phyloP scores from a whole-genome alignment of 371 early-diverging fungal genomes.

The Apophysomyces trapeziformis region DNA sequence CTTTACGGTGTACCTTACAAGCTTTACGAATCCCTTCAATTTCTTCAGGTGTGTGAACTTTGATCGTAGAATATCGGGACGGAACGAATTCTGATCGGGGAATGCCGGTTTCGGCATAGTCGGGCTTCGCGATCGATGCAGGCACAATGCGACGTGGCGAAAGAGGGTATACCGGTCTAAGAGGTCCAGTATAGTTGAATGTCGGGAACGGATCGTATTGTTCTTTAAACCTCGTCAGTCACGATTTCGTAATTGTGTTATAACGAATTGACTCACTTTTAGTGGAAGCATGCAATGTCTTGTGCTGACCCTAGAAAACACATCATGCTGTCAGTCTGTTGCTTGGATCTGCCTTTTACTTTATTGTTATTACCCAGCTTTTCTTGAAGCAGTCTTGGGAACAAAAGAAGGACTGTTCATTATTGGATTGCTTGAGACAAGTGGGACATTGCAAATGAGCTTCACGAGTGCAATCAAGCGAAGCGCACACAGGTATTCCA shows the following conservation, averaged over 20 bases:
- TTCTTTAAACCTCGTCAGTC: slow-evolving; percentile 12
- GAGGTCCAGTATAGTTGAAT: slow-evolving; percentile 78
- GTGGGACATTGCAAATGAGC: slow-evolving; percentile 89
- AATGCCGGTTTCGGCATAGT: slow-evolving; percentile 81
- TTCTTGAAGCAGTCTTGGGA: slow-evolving; percentile 89
- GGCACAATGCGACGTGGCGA: slow-evolving; percentile 79
- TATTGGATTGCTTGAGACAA: slow-evolving; percentile 78
- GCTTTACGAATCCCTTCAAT: slow-evolving; percentile 81
- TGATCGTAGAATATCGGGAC: slow-evolving; percentile 67
- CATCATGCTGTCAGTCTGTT: not conserved
- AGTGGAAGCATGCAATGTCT: slow-evolving; percentile 29
- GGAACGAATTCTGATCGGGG: slow-evolving; percentile 72
- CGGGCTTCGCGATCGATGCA: slow-evolving; percentile 75
- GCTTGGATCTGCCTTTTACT: not conserved
- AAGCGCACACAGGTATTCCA: slow-evolving; percentile 24
- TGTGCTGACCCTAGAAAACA: slow-evolving; percentile 56
- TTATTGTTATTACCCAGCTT: slow-evolving; percentile 66
- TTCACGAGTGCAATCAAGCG: slow-evolving; percentile 68
- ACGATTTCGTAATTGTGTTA: slow-evolving; percentile 13
- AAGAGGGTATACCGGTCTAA: slow-evolving; percentile 89
- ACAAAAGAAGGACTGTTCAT: slow-evolving; percentile 76
- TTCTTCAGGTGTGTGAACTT: slow-evolving; percentile 68
- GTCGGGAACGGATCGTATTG: slow-evolving; percentile 84
- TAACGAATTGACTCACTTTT: slow-evolving; percentile 24
- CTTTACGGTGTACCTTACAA: slow-evolving; percentile 60